These are phyloP conservation scores for Pythium angustatum DNA, from an alignment of 352 stramenopile genomes.

Conservation along the genomic window DNA sequence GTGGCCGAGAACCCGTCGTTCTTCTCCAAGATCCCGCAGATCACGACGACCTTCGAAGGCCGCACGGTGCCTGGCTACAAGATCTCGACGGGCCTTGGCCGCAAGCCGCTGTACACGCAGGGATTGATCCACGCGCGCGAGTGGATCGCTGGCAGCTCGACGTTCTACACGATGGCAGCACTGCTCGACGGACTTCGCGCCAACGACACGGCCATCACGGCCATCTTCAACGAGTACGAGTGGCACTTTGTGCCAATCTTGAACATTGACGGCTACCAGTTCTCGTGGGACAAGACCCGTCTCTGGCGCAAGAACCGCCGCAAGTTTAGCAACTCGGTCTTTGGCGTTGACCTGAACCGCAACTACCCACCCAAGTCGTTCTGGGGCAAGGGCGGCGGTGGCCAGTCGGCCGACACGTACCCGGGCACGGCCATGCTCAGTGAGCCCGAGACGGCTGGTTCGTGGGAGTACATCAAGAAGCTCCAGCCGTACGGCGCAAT, in stretches of 20 bases:
- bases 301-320: conserved; percentile 42
- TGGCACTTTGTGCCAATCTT: conserved; percentile 42
- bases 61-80: conserved; percentile 35
- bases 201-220: conserved; percentile 22
- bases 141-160: conserved; percentile 34
- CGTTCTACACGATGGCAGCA: conserved; percentile 32
- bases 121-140: conserved; percentile 39
- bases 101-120: conserved; percentile 33
- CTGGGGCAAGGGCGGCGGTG: conserved; percentile 22
- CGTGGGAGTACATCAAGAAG: conserved; percentile 33
- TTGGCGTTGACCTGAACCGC: conserved; percentile 41
- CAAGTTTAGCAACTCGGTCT: conserved; percentile 2
- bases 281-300: conserved; percentile 23
- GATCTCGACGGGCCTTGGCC: conserved; percentile 29
- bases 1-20: conserved; percentile 30
- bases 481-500: conserved; percentile 29
- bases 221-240: conserved; percentile 35
- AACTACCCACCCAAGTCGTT: conserved; percentile 32
- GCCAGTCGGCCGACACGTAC: conserved; percentile 27
- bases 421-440: conserved; percentile 32
- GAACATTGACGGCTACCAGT: conserved; percentile 37
- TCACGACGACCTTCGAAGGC: conserved; percentile 31
- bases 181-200: conserved; percentile 29
- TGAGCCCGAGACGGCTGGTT: conserved; percentile 34
- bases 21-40: conserved; percentile 33